Evolutionary conservation across 768 basidiomycete species (phyloP).

Genomic region (Tricholoma sp.): DNA sequence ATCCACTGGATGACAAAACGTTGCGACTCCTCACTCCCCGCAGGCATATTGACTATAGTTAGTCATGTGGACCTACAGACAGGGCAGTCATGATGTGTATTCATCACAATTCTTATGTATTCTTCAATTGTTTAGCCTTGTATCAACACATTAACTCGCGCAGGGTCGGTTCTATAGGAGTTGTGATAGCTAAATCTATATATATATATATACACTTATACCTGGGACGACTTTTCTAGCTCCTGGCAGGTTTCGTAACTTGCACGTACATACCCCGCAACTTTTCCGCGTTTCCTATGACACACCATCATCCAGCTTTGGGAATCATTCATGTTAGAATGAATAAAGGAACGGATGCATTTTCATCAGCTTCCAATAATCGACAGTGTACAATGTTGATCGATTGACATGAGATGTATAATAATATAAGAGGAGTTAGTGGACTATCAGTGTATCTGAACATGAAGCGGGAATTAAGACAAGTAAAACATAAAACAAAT

Average conservation of each 20-base stretch:
- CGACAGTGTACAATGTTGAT: too few relatives aligned
- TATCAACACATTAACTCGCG: conserved; percentile 4
- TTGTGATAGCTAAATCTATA: background rate
- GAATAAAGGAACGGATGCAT: too few relatives aligned
- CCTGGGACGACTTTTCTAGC: background rate
- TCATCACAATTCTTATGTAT: background rate
- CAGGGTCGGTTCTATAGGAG: too few relatives aligned
- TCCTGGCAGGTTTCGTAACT: background rate
- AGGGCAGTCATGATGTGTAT: background rate
- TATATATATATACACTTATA: too few relatives aligned
- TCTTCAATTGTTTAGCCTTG: background rate
- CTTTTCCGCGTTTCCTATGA: background rate
- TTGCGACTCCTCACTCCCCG: conserved; percentile 39
- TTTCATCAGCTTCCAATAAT: too few relatives aligned
- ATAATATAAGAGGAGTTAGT: too few relatives aligned
- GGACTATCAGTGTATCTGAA: too few relatives aligned
- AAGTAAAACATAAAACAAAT: too few relatives aligned
- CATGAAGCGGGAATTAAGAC: too few relatives aligned
- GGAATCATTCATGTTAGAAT: too few relatives aligned
- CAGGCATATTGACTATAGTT: background rate
- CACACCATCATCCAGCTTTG: too few relatives aligned
- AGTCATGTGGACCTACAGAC: background rate
- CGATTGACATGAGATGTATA: too few relatives aligned
- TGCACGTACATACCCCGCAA: background rate
- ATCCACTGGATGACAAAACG: conserved; percentile 58